Base-by-base conservation (phyloP, 768 basidiomycete species). In the Chlorophyllum brunneum region DNA sequence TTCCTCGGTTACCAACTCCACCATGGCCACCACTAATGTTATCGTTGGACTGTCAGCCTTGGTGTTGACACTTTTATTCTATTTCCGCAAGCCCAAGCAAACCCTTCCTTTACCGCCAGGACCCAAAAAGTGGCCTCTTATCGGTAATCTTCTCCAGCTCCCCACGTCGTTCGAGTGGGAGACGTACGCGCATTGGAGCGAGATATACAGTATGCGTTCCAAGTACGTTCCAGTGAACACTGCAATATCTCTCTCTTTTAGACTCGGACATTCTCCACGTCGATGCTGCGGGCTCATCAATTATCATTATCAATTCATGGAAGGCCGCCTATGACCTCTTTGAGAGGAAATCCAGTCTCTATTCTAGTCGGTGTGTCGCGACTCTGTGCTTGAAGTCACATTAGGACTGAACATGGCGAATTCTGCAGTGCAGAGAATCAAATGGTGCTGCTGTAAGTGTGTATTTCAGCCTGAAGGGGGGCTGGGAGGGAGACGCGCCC, bases 101-200 rank as follows among this genome's bases (percentile, higher is more conserved):
- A n/a, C 76, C 33, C 46, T 52, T 5, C 67, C 63, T 0, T 53
- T 73, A 0, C 74, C 74, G 13, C 75, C 74, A 2, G 75, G 74
- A 11, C 74, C 74, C 2, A 68, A 56, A 36, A 66, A 66, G n/a
- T 59, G 67, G 27, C 70, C 72, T 8, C 29, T 76, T 15, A 55
- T 73, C n/a, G 74, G 74, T 15, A 75, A 75, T 57, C 56, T 75
- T 9, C 51, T 65, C 26, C 67, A 76, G 37, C 42, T 77, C 15
- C 74, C 75, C 9, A 59, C 65, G 36, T 61, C 61, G 13, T 59
- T 67, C 30, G 71, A 70, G 42, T 70, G 72, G 60, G 59, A 58
- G 27, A 67, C 65, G 0, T 77, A 70, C 54, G 64, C 70, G 5
- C 56, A 61, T 20, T 75, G 73, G 74, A 66, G 71, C 34, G 62